These are phyloP conservation scores for Boletus speciosus DNA, from an alignment of 768 basidiomycete species.

Conservation along the genomic window DNA sequence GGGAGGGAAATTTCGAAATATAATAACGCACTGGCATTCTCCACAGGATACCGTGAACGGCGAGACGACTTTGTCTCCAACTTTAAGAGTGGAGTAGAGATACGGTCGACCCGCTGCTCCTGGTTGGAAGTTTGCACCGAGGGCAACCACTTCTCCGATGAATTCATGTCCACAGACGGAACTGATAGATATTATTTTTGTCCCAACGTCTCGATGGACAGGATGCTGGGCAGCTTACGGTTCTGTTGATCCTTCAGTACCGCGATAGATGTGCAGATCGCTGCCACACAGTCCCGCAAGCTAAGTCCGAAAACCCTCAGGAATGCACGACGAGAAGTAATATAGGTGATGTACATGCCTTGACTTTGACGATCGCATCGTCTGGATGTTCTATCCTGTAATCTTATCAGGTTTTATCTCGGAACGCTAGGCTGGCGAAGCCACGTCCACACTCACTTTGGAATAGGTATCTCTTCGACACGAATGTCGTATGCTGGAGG, in stretches of 20 bases:
- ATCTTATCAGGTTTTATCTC: neutral
- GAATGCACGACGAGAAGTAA: neutral
- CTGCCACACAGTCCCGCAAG: slow-evolving; percentile 69
- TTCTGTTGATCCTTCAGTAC: slow-evolving; percentile 49
- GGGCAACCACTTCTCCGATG: slow-evolving; percentile 63
- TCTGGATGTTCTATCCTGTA: slow-evolving; percentile 66
- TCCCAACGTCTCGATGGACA: neutral
- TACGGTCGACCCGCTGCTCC: slow-evolving; percentile 48
- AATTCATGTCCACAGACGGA: slow-evolving; percentile 76
- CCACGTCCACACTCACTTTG: slow-evolving; percentile 39
- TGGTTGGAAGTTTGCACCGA: slow-evolving; percentile 57
- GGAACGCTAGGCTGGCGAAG: neutral
- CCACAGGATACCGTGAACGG: slow-evolving; percentile 81
- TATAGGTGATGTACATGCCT: slow-evolving; percentile 37
- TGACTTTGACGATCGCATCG: slow-evolving; percentile 75
- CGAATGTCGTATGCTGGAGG: slow-evolving; percentile 69
- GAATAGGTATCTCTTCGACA: slow-evolving; percentile 59
- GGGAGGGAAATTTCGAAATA: too few relatives aligned
- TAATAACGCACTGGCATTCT: slow-evolving; percentile 69
- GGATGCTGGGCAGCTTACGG: slow-evolving; percentile 40
- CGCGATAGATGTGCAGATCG: slow-evolving; percentile 73
- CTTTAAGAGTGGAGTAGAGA: slow-evolving; percentile 58
- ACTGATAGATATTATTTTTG: slow-evolving; percentile 33
- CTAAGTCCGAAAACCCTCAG: slow-evolving; percentile 30
- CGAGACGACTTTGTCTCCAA: slow-evolving; percentile 76